These are phyloP conservation scores for Fusarium nematophilum DNA, from an alignment of 2,329 filamentous ascomycete genomes.

Conservation along the genomic window DNA sequence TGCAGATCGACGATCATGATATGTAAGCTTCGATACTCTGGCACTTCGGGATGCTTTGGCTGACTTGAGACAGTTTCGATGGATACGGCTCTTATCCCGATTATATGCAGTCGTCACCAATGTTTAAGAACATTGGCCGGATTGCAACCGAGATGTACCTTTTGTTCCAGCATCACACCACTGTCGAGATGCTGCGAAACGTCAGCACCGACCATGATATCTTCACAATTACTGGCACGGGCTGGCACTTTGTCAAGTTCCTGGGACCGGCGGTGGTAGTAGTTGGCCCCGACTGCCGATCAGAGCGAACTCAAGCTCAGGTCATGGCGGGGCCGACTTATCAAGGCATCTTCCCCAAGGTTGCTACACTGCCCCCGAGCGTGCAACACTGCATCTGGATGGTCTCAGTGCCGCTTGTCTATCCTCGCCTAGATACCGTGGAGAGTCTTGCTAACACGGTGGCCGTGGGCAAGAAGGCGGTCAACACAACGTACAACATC, in stretches of 20 bases:
- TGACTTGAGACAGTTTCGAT: constrained; percentile 75
- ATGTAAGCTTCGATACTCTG: constrained; percentile 75
- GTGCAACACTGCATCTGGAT: constrained; percentile 99
- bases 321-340: constrained; percentile 97
- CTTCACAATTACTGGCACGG: constrained; percentile 96
- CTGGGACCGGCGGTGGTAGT: constrained; percentile 91
- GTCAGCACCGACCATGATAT: constrained; percentile 89
- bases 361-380: constrained; percentile 88
- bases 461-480: constrained; percentile 94
- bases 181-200: constrained; percentile 90
- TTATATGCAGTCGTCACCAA: constrained; percentile 97
- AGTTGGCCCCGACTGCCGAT: constrained; percentile 90
- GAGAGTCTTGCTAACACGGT: constrained; percentile 93
- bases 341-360: constrained; percentile 95
- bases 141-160: constrained; percentile 98
- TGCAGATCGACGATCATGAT: constrained; percentile 96
- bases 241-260: constrained; percentile 99
- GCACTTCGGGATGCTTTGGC: constrained; percentile 4
- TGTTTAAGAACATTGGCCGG: constrained; percentile 98
- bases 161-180: constrained; percentile 98
- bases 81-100: constrained; percentile 97
- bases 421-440: constrained; percentile 89
- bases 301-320: constrained; percentile 88
- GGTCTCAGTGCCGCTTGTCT: constrained; percentile 89
- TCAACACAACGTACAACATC: constrained; percentile 96